Conservation (phyloP, 108 stramenopile genomes). For the Skeletonema marinoi region DNA sequence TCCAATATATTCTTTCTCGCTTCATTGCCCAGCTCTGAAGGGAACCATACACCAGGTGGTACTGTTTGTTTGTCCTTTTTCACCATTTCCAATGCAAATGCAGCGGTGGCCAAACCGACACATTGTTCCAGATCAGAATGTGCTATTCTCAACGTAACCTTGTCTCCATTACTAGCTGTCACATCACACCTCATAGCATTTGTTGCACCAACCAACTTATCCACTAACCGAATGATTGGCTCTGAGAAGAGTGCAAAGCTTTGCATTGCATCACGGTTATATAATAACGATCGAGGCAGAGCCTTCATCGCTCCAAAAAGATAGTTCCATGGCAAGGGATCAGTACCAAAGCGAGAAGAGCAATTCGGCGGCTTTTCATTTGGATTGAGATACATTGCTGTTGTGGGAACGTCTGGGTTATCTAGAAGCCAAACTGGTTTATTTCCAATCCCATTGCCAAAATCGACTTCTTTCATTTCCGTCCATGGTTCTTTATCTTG, state of each 20-base stretch:
- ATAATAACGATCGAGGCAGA: conserved; percentile 58
- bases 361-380: conserved; percentile 20
- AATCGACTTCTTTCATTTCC: conserved; percentile 43
- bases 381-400: conserved; percentile 29
- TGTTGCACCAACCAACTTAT: conserved; percentile 73
- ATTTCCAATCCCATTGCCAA: conserved; percentile 53
- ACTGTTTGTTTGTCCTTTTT: conserved; percentile 33
- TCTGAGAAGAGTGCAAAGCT: conserved; percentile 73
- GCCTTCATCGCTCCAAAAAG: conserved; percentile 76
- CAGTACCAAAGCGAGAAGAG: conserved; percentile 80
- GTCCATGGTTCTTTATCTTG: conserved; percentile 52
- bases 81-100: conserved; percentile 72
- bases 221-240: conserved; percentile 86
- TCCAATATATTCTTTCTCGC: conserved; percentile 46
- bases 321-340: conserved; percentile 81
- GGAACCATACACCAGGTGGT: conserved; percentile 70
- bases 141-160: conserved; percentile 41
- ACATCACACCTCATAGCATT: conserved; percentile 49
- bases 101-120: conserved; percentile 79
- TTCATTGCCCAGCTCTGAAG: conserved; percentile 51
- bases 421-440: conserved; percentile 68
- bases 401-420: conserved; percentile 75
- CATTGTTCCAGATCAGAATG: conserved; percentile 86
- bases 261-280: conserved; percentile 72
- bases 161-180: conserved; percentile 13